Percentiles rank a stretch among this genome's conserved stretches.
phyloP scores from a whole-genome alignment of 768 basidiomycete species.

The Neoboletus brunneissimus region DNA sequence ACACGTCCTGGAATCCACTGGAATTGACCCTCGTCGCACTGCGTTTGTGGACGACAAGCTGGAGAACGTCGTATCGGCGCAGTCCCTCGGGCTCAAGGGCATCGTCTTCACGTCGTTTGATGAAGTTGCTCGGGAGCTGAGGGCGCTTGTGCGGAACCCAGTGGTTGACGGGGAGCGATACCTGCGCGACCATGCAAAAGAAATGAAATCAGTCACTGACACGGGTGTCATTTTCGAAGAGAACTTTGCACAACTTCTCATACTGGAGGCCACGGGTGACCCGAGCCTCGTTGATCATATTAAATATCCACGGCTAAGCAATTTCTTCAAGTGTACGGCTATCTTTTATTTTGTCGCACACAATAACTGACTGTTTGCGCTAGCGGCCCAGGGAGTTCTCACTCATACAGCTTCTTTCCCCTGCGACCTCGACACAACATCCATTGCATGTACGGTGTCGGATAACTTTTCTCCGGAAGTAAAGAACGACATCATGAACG shows the following conservation, averaged over 20 bases:
- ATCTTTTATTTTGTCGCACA: not conserved
- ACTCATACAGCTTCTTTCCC: constrained; percentile 12
- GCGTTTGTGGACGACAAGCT: constrained; percentile 24
- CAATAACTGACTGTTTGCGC: not conserved
- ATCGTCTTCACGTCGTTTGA: constrained; percentile 20
- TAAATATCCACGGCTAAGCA: constrained; percentile 17
- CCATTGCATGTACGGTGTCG: constrained; percentile 19
- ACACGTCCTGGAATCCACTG: constrained; percentile 13
- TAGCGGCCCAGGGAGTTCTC: constrained; percentile 6
- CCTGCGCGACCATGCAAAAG: constrained; percentile 8
- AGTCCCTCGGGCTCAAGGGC: constrained; percentile 19
- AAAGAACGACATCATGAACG: constrained; percentile 24
- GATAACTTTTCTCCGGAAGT: constrained; percentile 8
- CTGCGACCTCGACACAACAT: constrained; percentile 20
- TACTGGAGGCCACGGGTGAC: constrained; percentile 17
- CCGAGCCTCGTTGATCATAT: constrained; percentile 18
- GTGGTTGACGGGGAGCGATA: constrained; percentile 16
- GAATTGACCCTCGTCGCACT: constrained; percentile 19
- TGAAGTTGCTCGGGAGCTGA: constrained; percentile 15
- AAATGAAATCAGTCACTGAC: constrained; percentile 18
- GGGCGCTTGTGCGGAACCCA: constrained; percentile 13
- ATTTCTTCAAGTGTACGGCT: constrained; percentile 20
- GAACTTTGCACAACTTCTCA: constrained; percentile 19
- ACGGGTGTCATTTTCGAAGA: constrained; percentile 17
- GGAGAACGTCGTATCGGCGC: constrained; percentile 21